These are phyloP conservation scores for Candida caryicola DNA, from an alignment of 805 yeast species.

Conservation along the genomic window DNA sequence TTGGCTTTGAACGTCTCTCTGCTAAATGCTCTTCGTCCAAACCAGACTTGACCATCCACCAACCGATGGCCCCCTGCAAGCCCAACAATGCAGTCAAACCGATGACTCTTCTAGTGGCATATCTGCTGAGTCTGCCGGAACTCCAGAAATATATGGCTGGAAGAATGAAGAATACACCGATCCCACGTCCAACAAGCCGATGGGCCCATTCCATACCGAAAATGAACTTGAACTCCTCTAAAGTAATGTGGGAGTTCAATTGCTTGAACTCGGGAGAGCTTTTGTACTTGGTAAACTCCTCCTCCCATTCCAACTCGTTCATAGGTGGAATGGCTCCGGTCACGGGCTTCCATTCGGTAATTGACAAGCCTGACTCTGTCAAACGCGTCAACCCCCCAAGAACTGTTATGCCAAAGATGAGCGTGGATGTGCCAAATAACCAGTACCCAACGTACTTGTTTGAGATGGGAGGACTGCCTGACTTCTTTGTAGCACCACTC, in stretches of 20 bases:
- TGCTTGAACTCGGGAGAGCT: slow-evolving; percentile 88
- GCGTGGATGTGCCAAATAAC: slow-evolving; percentile 80
- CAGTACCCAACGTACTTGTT: slow-evolving; percentile 68
- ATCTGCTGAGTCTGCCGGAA: slow-evolving; percentile 60
- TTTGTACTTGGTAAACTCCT: slow-evolving; percentile 76
- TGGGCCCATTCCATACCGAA: slow-evolving; percentile 98
- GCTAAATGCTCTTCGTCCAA: slow-evolving; percentile 74
- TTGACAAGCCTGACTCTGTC: slow-evolving; percentile 93
- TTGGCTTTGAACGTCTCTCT: slow-evolving; percentile 88
- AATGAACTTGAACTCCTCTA: slow-evolving; percentile 93
- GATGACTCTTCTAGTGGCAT: slow-evolving; percentile 63
- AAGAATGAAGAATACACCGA: slow-evolving; percentile 75
- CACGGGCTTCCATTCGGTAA: slow-evolving; percentile 98
- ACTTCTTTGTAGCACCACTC: slow-evolving; percentile 1
- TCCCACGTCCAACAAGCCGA: slow-evolving; percentile 85
- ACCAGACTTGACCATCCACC: slow-evolving; percentile 99
- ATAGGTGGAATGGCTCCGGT: slow-evolving; percentile 93
- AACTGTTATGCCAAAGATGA: slow-evolving; percentile 94
- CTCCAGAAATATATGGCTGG: slow-evolving; percentile 84
- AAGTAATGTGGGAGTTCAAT: slow-evolving; percentile 80
- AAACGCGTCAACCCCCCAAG: slow-evolving; percentile 93
- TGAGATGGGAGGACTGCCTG: slow-evolving; percentile 15
- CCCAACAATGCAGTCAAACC: slow-evolving; percentile 79
- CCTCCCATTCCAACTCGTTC: slow-evolving; percentile 77
- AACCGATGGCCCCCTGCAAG: slow-evolving; percentile 92